These are phyloP conservation scores for Corylus heterophylla DNA, from an alignment of 306 rosid genomes.

Conservation along the genomic window DNA sequence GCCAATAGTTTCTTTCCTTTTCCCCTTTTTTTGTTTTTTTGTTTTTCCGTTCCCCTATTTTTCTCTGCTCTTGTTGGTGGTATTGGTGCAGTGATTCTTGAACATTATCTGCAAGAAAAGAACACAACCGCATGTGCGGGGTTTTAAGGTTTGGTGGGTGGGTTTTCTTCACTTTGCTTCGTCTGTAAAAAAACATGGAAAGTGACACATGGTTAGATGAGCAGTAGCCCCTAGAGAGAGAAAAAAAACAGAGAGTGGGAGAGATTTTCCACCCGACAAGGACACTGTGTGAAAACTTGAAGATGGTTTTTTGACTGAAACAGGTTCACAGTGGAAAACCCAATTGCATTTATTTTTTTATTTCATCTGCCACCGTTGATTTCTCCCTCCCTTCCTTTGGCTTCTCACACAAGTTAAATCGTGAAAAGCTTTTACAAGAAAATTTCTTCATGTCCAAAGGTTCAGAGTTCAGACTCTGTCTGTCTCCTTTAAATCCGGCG, in stretches of 20 bases:
- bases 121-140: background rate
- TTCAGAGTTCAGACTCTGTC: constrained; percentile 12
- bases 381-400: constrained; percentile 25
- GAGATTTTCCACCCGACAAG: constrained; percentile 65
- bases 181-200: constrained; percentile 45
- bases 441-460: constrained; percentile 28
- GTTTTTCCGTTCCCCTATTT: background rate
- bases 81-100: constrained; percentile 15
- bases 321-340: constrained; percentile 34
- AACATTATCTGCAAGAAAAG: constrained; percentile 27
- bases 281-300: constrained; percentile 64
- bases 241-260: constrained; percentile 23
- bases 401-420: constrained; percentile 50
- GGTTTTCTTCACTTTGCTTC: constrained; percentile 50
- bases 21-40: background rate
- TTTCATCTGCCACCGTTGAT: constrained; percentile 5
- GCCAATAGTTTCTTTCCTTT: constrained; percentile 7
- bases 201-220: constrained; percentile 53
- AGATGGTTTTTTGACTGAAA: constrained; percentile 50
- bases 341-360: background rate
- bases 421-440: constrained; percentile 8
- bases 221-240: constrained; percentile 18
- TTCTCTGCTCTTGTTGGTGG: constrained; percentile 8
- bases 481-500: constrained; percentile 49
- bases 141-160: constrained; percentile 27